Base-by-base conservation (phyloP, 2,329 filamentous ascomycete species). In the Furcasterigmium sp. region DNA sequence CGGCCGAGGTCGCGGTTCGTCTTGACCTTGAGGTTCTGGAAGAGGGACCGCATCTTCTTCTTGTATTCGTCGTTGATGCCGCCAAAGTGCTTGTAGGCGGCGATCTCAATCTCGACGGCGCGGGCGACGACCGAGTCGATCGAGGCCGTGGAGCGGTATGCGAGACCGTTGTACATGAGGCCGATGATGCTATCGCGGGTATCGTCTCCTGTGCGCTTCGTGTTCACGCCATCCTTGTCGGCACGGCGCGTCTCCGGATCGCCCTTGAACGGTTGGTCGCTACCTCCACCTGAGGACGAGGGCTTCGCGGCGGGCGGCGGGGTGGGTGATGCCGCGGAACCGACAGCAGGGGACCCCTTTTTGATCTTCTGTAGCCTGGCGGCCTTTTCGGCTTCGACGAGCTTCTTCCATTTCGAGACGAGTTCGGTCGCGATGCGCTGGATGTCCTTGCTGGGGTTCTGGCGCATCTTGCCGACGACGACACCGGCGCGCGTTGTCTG, bases 1-100 rank as follows among this genome's bases (percentile, higher is more conserved):
- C 75, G 74, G 41, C 90, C 84, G 35, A 98, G 79, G 48, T 81
- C 78, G 29, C 79, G 75, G 68, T 97, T 97, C 50, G 82, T 85
- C 68, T 87, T 91, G 71, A 88, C 89, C 74, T 96, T 97, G 54
- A 98, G 80, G 60, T 97, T 97, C 62, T 91, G 82, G 69, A 89
- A 97, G 18, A 98, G 80, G 17, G 89, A 94, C 53, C 91, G 86
- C 56, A 97, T 85, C 73, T 96, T 96, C 52, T 75, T 76, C 60
- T 85, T 85, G 75, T 98, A 98, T 39, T 84, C 79, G 37, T 80
- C 68, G 14, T 75, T 84, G 56, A 90, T 84, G 43, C 84, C 82
- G 44, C 84, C 83, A 62, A 82, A 85, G 23, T 76, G 68, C 44
- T 73, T 75, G 66, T 76, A 91, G 6, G 87, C 87, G 8, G 90